Percentiles rank a stretch among this genome's conserved stretches.
Evolutionary conservation across 2,329 filamentous ascomycete species (phyloP).

Genomic region (Epichloe sylvatica): DNA sequence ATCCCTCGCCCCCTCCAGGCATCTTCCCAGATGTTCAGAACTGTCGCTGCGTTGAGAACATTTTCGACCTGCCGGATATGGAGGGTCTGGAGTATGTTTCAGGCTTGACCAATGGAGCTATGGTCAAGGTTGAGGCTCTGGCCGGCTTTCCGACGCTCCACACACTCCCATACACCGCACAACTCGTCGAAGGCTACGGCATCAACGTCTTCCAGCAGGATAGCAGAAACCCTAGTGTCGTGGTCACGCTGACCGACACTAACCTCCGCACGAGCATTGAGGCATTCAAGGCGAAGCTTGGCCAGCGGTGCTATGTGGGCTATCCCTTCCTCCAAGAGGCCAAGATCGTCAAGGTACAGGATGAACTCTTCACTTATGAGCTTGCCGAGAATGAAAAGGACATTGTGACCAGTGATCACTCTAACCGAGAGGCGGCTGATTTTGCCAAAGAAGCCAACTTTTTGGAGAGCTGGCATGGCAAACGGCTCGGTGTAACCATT

Average conservation of each 20-base stretch:
- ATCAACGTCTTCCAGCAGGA: slow-evolving; percentile 93
- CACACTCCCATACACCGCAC: slow-evolving; percentile 69
- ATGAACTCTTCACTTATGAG: slow-evolving; percentile 84
- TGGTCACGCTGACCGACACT: slow-evolving; percentile 68
- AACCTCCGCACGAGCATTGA: slow-evolving; percentile 57
- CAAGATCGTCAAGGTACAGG: slow-evolving; percentile 75
- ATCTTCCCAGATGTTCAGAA: slow-evolving; percentile 78
- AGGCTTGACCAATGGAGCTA: slow-evolving; percentile 70
- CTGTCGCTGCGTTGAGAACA: slow-evolving; percentile 89
- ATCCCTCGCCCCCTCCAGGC: slow-evolving; percentile 75
- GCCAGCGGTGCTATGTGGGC: slow-evolving; percentile 75
- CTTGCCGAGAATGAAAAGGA: slow-evolving; percentile 52
- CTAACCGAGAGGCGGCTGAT: slow-evolving; percentile 60
- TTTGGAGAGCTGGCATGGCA: slow-evolving; percentile 80
- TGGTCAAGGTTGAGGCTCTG: slow-evolving; percentile 68
- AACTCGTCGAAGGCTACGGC: slow-evolving; percentile 58
- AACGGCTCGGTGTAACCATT: slow-evolving; percentile 75
- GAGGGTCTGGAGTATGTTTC: slow-evolving; percentile 78
- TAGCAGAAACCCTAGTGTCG: slow-evolving; percentile 91
- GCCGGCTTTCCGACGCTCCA: slow-evolving; percentile 88
- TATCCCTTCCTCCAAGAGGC: slow-evolving; percentile 95
- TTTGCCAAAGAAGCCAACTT: slow-evolving; percentile 73
- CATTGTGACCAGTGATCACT: slow-evolving; percentile 56
- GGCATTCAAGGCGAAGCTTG: slow-evolving; percentile 64
- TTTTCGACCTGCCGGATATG: slow-evolving; percentile 85